Base-by-base conservation (phyloP, 495 filamentous ascomycete genomes). In the Viridothelium virens region DNA sequence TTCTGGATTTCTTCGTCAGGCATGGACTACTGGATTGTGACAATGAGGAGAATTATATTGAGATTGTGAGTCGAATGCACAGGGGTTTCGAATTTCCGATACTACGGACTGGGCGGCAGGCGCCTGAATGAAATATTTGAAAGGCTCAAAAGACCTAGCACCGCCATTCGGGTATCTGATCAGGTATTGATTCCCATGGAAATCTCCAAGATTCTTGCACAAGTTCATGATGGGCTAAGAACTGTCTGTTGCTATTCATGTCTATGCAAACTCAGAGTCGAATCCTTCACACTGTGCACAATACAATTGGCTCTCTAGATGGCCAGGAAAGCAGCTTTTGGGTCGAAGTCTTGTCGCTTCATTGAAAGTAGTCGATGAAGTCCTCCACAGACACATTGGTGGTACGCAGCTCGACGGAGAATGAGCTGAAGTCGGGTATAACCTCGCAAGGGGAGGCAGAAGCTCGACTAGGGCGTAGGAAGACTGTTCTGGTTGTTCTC, bases 1-100 rank as follows among this genome's bases (percentile, higher is more conserved):
- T 95, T 70, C 75, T 96, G 56, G 91, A 96, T 76, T 98, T 97
- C 81, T 92, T 98, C 76, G 78, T 96, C 66, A 80, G 94, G 37
- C 91, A 91, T 76, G 89, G 90, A 1, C 83, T 96, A 63, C 72
- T 95, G 70, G 96, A 88, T 1, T 74, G 82, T 11, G 91, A 90
- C 74, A 94, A 92, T 75, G 91, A 97, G 79, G 82, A 84, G 56
- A 77, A 95, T 75, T 96, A 87, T 74, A 77, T 89, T 68, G 86
- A 92, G 79, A 90, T 99, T 68, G 73, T 84, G 50, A 78, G 85
- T 31, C 82, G 90, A 64, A 74, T 96, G 65, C 92, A 96, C 80
- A 86, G 94, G 65, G 82, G 83, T 64, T 79, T 96, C 63, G 87
- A 90, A 63, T 96, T 97, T 72, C 92, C 94, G 0, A 88, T 84